These are phyloP conservation scores for Cladosporium sp. DNA, from an alignment of 2,329 filamentous ascomycete species.

Conservation along the genomic window DNA sequence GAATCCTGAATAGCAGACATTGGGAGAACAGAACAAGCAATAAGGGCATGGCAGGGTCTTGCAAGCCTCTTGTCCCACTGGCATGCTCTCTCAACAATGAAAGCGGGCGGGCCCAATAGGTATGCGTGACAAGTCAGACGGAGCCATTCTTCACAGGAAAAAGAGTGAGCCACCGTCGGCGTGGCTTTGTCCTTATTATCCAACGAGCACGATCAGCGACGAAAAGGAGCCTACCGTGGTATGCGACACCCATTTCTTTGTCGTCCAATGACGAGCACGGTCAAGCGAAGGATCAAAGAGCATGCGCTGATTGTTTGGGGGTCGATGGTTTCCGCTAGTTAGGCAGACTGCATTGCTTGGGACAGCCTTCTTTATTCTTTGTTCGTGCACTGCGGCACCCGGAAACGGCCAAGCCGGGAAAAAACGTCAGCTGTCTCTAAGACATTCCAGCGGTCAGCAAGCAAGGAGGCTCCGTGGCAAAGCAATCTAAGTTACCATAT, in stretches of 20 bases:
- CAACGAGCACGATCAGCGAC: constrained; percentile 17
- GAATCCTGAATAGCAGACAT: constrained; percentile 29
- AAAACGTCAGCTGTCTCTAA: constrained; percentile 32
- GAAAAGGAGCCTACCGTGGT: constrained; percentile 29
- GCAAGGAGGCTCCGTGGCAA: constrained; percentile 31
- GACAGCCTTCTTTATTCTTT: constrained; percentile 38
- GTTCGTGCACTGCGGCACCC: constrained; percentile 33
- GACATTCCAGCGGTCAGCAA: constrained; percentile 37
- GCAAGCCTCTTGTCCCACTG: constrained; percentile 35
- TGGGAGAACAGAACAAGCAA: constrained; percentile 24
- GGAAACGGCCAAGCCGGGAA: constrained; percentile 33
- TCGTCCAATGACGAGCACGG: constrained; percentile 34
- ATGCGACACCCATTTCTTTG: constrained; percentile 33
- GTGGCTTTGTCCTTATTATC: constrained; percentile 36
- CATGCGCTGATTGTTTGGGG: constrained; percentile 35
- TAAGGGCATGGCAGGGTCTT: constrained; percentile 30
- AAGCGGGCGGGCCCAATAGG: constrained; percentile 31
- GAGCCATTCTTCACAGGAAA: constrained; percentile 28
- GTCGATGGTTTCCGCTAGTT: constrained; percentile 23
- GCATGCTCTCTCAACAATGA: constrained; percentile 37
- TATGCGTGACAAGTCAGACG: constrained; percentile 31
- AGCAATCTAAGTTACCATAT: constrained; percentile 33
- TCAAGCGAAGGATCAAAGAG: constrained; percentile 26
- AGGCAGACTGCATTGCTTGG: constrained; percentile 19
- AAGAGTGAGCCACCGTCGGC: constrained; percentile 13